A percentile compares a stretch with the other conserved stretches of the same genome.
phyloP scores from a whole-genome alignment of 108 stramenopile species.

The Epipyxis sp. region DNA sequence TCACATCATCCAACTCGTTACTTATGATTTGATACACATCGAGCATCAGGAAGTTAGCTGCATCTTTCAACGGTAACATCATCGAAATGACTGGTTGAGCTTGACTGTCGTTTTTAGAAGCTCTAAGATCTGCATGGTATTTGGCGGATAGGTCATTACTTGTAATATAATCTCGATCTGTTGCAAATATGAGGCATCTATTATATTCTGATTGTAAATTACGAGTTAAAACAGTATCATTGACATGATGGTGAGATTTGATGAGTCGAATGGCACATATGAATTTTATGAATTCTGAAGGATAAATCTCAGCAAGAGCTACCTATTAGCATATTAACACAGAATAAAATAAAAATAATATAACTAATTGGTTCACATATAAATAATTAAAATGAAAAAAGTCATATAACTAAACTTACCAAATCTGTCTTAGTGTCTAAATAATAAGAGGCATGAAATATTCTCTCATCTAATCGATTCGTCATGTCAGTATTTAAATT shows the following conservation, averaged over 20 bases:
- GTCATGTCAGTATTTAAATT: not conserved
- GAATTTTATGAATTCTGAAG: not conserved
- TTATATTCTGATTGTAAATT: not conserved
- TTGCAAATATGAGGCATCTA: too few species aligned
- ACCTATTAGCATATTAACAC: too few species aligned
- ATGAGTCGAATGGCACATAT: not conserved
- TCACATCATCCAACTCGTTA: not conserved
- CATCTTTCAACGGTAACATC: constrained; percentile 1
- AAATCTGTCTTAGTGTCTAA: not conserved
- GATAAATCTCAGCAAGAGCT: too few species aligned
- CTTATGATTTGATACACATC: not conserved
- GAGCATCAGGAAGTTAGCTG: too few species aligned
- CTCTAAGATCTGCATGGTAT: too few species aligned
- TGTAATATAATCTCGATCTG: too few species aligned
- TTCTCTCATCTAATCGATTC: not conserved
- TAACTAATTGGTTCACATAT: too few species aligned
- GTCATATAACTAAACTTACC: not conserved
- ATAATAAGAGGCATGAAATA: not conserved
- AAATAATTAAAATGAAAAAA: too few species aligned
- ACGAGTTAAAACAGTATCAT: not conserved
- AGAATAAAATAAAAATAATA: too few species aligned
- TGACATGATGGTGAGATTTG: not conserved
- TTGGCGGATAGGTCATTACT: too few species aligned
- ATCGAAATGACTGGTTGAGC: not conserved
- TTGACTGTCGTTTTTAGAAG: not conserved